These are phyloP conservation scores for Westerdykella ornata DNA, from an alignment of 2,329 filamentous ascomycete species.

Conservation along the genomic window DNA sequence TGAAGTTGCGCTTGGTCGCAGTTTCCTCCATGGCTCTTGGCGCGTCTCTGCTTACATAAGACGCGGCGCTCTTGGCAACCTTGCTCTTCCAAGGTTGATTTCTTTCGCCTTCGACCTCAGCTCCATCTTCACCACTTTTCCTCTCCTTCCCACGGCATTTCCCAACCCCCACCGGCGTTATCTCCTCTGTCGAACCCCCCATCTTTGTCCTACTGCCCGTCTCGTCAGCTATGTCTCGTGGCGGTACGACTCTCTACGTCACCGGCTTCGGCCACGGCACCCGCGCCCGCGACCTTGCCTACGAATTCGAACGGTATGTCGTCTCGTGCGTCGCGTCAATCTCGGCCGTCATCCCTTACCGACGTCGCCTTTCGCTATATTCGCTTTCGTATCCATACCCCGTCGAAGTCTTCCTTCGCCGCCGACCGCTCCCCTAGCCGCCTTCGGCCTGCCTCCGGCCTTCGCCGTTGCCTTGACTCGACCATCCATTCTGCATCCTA, in stretches of 20 bases:
- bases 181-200: background rate
- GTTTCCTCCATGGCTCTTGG: background rate
- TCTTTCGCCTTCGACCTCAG: background rate
- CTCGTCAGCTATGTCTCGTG: slow-evolving; percentile 67
- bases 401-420: slow-evolving; percentile 4
- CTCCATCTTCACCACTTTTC: background rate
- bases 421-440: slow-evolving; percentile 25
- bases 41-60: background rate
- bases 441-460: slow-evolving; percentile 22
- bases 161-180: background rate
- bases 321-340: slow-evolving; percentile 41
- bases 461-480: too few relatives aligned
- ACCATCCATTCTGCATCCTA: slow-evolving; percentile 31
- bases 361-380: slow-evolving; percentile 20
- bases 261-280: slow-evolving; percentile 99
- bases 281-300: slow-evolving; percentile 96
- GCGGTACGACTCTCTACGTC: slow-evolving; percentile 92
- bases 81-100: background rate
- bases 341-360: slow-evolving; percentile 25
- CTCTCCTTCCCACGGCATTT: background rate
- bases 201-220: background rate
- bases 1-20: background rate
- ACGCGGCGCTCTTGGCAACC: too few relatives aligned
- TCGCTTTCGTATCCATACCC: slow-evolving; percentile 7
- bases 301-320: slow-evolving; percentile 99